A percentile compares a stretch with the other conserved stretches of the same genome.
phyloP scores from a whole-genome alignment of 306 rosid species.

The Chamaecrista fasciculata region DNA sequence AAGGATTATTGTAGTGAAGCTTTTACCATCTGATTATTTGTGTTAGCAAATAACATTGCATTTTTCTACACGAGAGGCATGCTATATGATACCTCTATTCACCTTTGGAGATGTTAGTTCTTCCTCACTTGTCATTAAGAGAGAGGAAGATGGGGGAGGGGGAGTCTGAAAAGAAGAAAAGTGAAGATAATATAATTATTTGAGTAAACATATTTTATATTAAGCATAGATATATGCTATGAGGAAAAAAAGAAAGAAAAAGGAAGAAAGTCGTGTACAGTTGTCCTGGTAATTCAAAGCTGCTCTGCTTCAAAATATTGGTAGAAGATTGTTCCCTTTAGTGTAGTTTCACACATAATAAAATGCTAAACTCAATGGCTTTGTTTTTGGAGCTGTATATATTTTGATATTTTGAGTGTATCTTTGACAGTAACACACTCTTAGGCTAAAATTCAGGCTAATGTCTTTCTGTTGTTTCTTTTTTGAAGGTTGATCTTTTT shows the following conservation, averaged over 20 bases:
- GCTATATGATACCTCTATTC: not conserved
- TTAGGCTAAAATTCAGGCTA: constrained; percentile 16
- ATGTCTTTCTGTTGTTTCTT: constrained; percentile 24
- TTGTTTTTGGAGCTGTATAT: not conserved
- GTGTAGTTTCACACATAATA: not conserved
- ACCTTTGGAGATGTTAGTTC: not conserved
- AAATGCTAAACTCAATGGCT: not conserved
- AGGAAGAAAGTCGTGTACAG: not conserved
- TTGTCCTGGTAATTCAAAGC: not conserved
- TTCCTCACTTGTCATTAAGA: not conserved
- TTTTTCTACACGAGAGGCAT: not conserved
- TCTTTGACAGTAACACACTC: constrained; percentile 9
- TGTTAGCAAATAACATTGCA: not conserved
- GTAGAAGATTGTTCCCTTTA: not conserved
- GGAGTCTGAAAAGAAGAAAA: not conserved
- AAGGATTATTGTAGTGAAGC: not conserved
- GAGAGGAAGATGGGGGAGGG: not conserved
- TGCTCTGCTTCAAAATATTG: not conserved
- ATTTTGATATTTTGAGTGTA: not conserved
- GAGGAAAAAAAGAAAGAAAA: not conserved
- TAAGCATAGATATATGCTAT: not conserved
- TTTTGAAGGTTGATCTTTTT: constrained; percentile 71
- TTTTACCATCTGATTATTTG: not conserved
- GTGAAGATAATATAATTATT: not conserved
- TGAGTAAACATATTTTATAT: not conserved